Percentiles rank a stretch among this genome's conserved stretches.
Evolutionary conservation across 78 protist genomes (phyloP).

Genomic region (Dictyostelium firmibasis): DNA sequence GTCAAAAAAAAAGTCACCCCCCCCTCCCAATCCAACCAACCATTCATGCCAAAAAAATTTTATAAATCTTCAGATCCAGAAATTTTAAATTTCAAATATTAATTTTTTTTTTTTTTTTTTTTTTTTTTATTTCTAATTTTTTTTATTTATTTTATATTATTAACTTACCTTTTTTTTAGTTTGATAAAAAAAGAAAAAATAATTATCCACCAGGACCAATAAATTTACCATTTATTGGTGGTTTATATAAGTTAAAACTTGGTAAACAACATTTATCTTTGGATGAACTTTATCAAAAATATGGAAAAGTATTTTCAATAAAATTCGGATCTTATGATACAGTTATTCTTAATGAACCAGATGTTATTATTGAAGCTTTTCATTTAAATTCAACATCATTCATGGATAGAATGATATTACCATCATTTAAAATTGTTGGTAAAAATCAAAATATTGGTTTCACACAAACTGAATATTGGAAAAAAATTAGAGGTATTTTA

Average conservation of each 20-base stretch:
- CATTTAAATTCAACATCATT: neutral
- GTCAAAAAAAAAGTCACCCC: neutral
- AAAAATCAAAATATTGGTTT: constrained; percentile 13
- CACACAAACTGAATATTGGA: constrained; percentile 21
- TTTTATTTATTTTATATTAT: neutral
- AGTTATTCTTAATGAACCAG: constrained; percentile 27
- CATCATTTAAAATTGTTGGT: constrained; percentile 41
- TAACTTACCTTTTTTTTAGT: neutral
- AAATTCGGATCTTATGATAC: constrained; percentile 34
- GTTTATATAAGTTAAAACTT: constrained; percentile 10
- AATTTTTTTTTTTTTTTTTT: too few species aligned
- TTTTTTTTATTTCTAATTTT: too few species aligned
- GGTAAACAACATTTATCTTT: neutral
- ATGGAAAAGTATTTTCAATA: constrained; percentile 29
- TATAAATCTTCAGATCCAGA: neutral
- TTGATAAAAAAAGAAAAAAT: neutral
- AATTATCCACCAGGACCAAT: constrained; percentile 58
- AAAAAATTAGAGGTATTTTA: constrained; percentile 6
- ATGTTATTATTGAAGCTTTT: constrained; percentile 24
- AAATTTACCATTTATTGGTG: constrained; percentile 34
- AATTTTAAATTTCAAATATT: too few species aligned
- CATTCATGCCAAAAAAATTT: neutral
- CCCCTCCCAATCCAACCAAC: neutral
- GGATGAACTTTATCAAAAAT: constrained; percentile 2
- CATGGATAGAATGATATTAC: constrained; percentile 3